These are phyloP conservation scores for Oryza glumipatula DNA, from an alignment of 176 grass and related monocot species.

Conservation along the genomic window DNA sequence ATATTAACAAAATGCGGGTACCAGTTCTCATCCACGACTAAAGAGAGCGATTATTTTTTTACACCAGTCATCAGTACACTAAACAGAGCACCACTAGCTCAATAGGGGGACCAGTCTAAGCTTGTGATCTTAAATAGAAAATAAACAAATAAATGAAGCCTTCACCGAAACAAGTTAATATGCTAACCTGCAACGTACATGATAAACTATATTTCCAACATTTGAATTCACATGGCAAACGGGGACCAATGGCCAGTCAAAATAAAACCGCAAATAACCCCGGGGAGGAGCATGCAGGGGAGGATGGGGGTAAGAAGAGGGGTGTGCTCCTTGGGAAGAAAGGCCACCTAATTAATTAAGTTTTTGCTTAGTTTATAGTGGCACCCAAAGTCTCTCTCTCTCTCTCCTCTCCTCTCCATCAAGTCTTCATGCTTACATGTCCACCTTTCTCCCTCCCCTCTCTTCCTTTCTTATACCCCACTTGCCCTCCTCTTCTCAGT, in stretches of 20 bases:
- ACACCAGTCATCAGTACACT: not conserved
- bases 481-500: slow-evolving; percentile 27
- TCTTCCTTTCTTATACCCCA: slow-evolving; percentile 54
- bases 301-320: not conserved
- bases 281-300: slow-evolving; percentile 3
- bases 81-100: slow-evolving; percentile 4
- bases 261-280: slow-evolving; percentile 36
- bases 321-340: slow-evolving; percentile 40
- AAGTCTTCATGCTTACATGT: slow-evolving; percentile 37
- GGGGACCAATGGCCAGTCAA: slow-evolving; percentile 33
- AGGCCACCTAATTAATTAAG: not conserved
- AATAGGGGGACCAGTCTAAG: slow-evolving; percentile 28
- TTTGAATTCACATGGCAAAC: slow-evolving; percentile 56
- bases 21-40: not conserved
- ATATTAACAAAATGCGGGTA: not conserved
- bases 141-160: not conserved
- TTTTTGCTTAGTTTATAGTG: slow-evolving; percentile 33
- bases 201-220: not conserved
- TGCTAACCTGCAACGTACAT: not conserved
- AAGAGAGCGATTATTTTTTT: slow-evolving; percentile 4
- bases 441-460: slow-evolving; percentile 17
- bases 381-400: slow-evolving; percentile 42
- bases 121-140: not conserved
- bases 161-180: not conserved
- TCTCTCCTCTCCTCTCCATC: slow-evolving; percentile 4